Evolutionary conservation across 768 basidiomycete genomes (phyloP).

Genomic region (Mycena albidolilacea): DNA sequence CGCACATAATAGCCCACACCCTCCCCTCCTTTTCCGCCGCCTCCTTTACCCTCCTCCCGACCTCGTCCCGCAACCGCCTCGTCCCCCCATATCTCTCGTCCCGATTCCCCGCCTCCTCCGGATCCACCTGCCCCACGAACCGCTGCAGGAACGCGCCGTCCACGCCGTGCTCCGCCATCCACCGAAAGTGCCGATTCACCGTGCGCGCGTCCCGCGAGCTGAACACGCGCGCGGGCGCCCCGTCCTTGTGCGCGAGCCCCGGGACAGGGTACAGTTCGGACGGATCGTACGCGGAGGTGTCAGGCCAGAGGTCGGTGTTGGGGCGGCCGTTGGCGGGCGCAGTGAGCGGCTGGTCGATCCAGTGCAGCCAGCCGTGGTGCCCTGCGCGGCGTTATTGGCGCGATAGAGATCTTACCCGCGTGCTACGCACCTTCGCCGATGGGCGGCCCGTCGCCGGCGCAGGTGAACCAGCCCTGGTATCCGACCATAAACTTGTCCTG

Average conservation of each 20-base stretch:
- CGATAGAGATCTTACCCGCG: not conserved
- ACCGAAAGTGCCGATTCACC: conserved; percentile 81
- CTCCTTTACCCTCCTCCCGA: conserved; percentile 78
- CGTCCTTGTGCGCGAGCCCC: conserved; percentile 70
- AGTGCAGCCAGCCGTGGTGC: conserved; percentile 91
- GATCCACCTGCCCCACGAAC: conserved; percentile 78
- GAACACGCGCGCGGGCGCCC: conserved; percentile 79
- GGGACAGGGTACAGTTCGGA: conserved; percentile 81
- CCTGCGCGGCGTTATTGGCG: conserved; percentile 48
- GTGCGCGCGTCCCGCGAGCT: conserved; percentile 85
- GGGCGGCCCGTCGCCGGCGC: conserved; percentile 77
- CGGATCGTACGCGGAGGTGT: conserved; percentile 76
- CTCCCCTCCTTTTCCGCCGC: conserved; percentile 87
- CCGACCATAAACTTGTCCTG: conserved; percentile 89
- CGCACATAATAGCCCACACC: conserved; percentile 89
- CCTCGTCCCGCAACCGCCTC: conserved; percentile 76
- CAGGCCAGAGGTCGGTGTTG: conserved; percentile 87
- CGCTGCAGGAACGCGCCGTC: conserved; percentile 89
- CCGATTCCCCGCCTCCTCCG: conserved; percentile 58
- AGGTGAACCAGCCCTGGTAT: conserved; percentile 92
- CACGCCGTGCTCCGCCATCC: conserved; percentile 88
- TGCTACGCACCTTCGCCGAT: conserved; percentile 67
- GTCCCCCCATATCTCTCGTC: conserved; percentile 59
- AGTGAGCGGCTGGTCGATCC: conserved; percentile 77
- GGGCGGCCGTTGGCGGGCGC: conserved; percentile 72